Conservation (phyloP, 1,284 basidiomycete genomes). For the Ganoderma meredithae region DNA sequence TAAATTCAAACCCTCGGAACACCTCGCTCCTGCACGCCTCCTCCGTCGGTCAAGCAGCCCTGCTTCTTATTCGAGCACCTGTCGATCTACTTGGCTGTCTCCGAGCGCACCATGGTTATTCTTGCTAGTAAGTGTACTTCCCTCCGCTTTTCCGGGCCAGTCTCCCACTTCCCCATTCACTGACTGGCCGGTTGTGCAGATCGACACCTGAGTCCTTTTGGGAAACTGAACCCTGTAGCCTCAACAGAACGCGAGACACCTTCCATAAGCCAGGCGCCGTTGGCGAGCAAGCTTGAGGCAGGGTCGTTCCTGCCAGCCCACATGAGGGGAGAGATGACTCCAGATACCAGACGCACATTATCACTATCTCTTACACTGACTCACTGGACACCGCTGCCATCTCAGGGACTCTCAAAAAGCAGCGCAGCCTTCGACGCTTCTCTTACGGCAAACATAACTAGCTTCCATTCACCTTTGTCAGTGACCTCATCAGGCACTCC, state of each 20-base stretch:
- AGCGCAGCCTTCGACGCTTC: conserved; percentile 15
- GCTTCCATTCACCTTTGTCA: conserved; percentile 24
- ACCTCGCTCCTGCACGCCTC: conserved; percentile 10
- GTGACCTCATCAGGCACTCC: conserved; percentile 28
- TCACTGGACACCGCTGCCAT: conserved; percentile 25
- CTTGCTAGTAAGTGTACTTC: conserved; percentile 26
- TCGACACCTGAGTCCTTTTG: conserved; percentile 19
- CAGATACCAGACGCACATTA: conserved; percentile 20
- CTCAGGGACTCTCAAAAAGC: conserved; percentile 16
- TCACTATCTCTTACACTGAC: conserved; percentile 29
- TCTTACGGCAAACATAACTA: conserved; percentile 29
- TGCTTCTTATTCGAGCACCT: conserved; percentile 18
- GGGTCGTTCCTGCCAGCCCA: conserved; percentile 17
- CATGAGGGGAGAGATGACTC: conserved; percentile 20
- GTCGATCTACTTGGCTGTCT: conserved; percentile 13
- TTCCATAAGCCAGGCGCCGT: conserved; percentile 13
- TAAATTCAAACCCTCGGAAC: conserved; percentile 15
- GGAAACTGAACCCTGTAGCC: conserved; percentile 16
- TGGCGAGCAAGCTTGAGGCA: conserved; percentile 15
- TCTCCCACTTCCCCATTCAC: conserved; percentile 14
- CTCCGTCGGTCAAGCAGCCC: background rate
- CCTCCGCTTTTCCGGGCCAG: conserved; percentile 8
- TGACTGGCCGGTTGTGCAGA: conserved; percentile 15
- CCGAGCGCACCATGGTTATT: conserved; percentile 26
- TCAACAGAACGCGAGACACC: conserved; percentile 23